A percentile compares a stretch with the other conserved stretches of the same genome.
Conservation (phyloP, 169 alveolate genomes). For the Babesia ovata region DNA sequence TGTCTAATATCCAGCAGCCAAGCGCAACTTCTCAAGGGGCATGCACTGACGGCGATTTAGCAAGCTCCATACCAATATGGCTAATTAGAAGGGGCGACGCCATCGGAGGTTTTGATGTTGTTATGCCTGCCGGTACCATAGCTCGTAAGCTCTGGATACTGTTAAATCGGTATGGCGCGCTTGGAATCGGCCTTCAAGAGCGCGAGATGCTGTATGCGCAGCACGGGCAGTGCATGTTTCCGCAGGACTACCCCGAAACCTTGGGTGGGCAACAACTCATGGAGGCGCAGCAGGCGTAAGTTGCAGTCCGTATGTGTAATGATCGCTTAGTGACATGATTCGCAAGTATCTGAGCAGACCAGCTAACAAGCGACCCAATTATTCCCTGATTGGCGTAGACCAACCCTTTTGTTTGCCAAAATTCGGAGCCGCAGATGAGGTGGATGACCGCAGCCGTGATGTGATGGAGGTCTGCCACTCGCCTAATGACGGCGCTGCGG, state of each 20-base stretch:
- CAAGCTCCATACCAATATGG: slow-evolving; percentile 49
- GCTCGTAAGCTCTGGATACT: slow-evolving; percentile 58
- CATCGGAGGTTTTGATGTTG: slow-evolving; percentile 49
- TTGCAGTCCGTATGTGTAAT: not conserved
- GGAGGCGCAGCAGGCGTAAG: slow-evolving; percentile 28
- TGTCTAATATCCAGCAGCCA: not conserved
- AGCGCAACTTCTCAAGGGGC: not conserved
- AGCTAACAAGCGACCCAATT: slow-evolving; percentile 56
- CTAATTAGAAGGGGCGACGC: slow-evolving; percentile 42
- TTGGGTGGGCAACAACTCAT: slow-evolving; percentile 38
- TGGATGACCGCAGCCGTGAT: not conserved
- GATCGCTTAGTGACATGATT: slow-evolving; percentile 10
- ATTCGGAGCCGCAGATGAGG: not conserved
- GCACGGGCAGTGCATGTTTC: slow-evolving; percentile 40
- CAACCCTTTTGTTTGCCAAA: slow-evolving; percentile 40
- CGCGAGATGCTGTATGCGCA: slow-evolving; percentile 43
- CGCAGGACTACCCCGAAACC: slow-evolving; percentile 71
- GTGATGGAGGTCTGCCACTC: not conserved
- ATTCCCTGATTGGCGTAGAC: slow-evolving; percentile 54
- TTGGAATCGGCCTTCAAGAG: slow-evolving; percentile 57
- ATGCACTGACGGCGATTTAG: not conserved
- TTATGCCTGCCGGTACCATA: slow-evolving; percentile 55
- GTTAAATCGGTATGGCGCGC: slow-evolving; percentile 53
- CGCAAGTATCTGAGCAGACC: slow-evolving; percentile 41
- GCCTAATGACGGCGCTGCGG: not conserved